Evolutionary conservation across 2,329 filamentous ascomycete genomes (phyloP).

Genomic region (Talaromyces sp.): DNA sequence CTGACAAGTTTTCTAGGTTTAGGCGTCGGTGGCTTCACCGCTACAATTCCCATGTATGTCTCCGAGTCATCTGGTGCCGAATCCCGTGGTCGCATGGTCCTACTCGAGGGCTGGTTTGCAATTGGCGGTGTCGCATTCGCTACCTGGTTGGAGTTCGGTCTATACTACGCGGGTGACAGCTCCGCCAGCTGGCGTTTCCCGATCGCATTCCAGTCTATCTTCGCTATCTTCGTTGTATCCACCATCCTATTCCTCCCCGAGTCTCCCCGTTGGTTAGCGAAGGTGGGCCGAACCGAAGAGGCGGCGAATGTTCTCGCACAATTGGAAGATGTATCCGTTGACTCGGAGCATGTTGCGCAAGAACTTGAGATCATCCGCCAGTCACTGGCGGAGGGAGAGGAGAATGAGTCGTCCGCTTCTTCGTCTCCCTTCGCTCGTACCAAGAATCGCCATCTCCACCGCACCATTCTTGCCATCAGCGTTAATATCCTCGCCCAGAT

Average conservation of each 20-base stretch:
- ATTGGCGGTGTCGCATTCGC: slow-evolving; percentile 27
- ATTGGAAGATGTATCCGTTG: slow-evolving; percentile 48
- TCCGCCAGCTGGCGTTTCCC: slow-evolving; percentile 33
- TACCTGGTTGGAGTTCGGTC: slow-evolving; percentile 45
- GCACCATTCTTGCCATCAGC: slow-evolving; percentile 26
- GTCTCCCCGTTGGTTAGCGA: slow-evolving; percentile 56
- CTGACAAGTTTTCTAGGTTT: too few relatives aligned
- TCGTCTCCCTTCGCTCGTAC: slow-evolving; percentile 24
- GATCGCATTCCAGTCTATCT: slow-evolving; percentile 37
- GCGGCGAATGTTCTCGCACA: slow-evolving; percentile 50
- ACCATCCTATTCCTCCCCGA: slow-evolving; percentile 48
- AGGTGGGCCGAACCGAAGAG: slow-evolving; percentile 53
- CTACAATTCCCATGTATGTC: slow-evolving; percentile 29
- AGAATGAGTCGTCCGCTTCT: slow-evolving; percentile 8
- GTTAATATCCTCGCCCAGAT: slow-evolving; percentile 34
- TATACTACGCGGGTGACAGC: slow-evolving; percentile 40
- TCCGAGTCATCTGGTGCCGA: slow-evolving; percentile 20
- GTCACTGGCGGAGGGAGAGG: slow-evolving; percentile 32
- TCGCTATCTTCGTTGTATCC: slow-evolving; percentile 34
- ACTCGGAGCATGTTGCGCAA: slow-evolving; percentile 49
- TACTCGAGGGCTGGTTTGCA: slow-evolving; percentile 23
- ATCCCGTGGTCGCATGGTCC: slow-evolving; percentile 22
- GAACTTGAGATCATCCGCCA: slow-evolving; percentile 48
- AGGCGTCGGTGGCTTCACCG: slow-evolving; percentile 29
- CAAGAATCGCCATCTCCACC: slow-evolving; percentile 28